phyloP scores from a whole-genome alignment of 169 alveolate genomes.

The Eimeria acervulina region DNA sequence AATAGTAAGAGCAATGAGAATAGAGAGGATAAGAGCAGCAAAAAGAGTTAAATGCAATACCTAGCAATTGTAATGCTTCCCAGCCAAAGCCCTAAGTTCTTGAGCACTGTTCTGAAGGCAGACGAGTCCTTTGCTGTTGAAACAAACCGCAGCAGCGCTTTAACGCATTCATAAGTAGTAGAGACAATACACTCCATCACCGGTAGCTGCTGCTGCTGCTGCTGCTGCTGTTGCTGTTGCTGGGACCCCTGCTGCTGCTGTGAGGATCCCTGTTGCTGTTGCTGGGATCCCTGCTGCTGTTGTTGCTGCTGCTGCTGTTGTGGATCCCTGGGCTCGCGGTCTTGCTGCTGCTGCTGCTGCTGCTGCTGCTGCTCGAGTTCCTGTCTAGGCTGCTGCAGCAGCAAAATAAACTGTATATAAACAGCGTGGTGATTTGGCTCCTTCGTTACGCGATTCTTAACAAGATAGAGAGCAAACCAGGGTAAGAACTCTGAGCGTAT shows the following conservation, averaged over 20 bases:
- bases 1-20: background rate
- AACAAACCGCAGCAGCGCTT: slow-evolving; percentile 89
- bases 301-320: slow-evolving; percentile 8
- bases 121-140: slow-evolving; percentile 91
- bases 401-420: slow-evolving; percentile 91
- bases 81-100: slow-evolving; percentile 95
- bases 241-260: background rate
- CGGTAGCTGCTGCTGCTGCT: slow-evolving; percentile 83
- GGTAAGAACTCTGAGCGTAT: slow-evolving; percentile 90
- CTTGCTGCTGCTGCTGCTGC: too few species aligned
- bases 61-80: slow-evolving; percentile 93
- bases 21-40: background rate
- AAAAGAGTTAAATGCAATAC: background rate
- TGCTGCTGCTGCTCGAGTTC: too few species aligned
- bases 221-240: slow-evolving; percentile 37
- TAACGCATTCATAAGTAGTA: slow-evolving; percentile 93
- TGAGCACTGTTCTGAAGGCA: slow-evolving; percentile 92
- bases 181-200: slow-evolving; percentile 87
- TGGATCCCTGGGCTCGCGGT: slow-evolving; percentile 76
- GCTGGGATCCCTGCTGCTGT: background rate
- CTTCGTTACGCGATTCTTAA: slow-evolving; percentile 94
- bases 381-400: slow-evolving; percentile 82
- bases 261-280: slow-evolving; percentile 40
- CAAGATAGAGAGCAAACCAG: slow-evolving; percentile 94
- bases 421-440: slow-evolving; percentile 94